phyloP scores from a whole-genome alignment of 2,329 filamentous ascomycete species.

The Colletotrichum limetticola region DNA sequence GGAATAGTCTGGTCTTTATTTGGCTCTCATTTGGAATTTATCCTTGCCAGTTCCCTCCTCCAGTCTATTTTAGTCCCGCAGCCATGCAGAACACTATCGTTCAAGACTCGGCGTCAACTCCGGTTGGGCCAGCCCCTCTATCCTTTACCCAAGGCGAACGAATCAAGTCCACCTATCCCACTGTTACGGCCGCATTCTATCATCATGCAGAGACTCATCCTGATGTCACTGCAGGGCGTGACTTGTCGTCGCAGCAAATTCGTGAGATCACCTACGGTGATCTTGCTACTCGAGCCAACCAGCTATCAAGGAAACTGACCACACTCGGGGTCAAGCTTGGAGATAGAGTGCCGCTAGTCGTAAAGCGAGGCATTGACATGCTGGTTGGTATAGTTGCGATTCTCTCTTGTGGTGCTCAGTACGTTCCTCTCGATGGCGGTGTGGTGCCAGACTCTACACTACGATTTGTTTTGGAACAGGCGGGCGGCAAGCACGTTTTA shows the following conservation, averaged over 20 bases:
- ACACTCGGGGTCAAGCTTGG: slow-evolving; percentile 51
- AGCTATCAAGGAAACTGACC: slow-evolving; percentile 52
- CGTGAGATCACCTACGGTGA: slow-evolving; percentile 54
- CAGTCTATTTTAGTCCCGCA: slow-evolving; percentile 28
- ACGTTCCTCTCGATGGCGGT: slow-evolving; percentile 68
- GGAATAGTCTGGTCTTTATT: slow-evolving; percentile 23
- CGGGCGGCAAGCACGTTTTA: slow-evolving; percentile 55
- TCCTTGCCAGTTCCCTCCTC: slow-evolving; percentile 7
- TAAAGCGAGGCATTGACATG: slow-evolving; percentile 66
- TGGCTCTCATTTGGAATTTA: slow-evolving; percentile 25
- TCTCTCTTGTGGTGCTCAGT: slow-evolving; percentile 68
- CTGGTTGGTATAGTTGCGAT: slow-evolving; percentile 66
- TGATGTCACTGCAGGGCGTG: slow-evolving; percentile 50
- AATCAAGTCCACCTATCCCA: slow-evolving; percentile 19
- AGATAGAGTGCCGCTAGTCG: slow-evolving; percentile 63
- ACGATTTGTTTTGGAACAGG: slow-evolving; percentile 59
- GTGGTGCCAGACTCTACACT: slow-evolving; percentile 62
- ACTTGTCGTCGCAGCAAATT: slow-evolving; percentile 41
- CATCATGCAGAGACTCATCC: slow-evolving; percentile 47
- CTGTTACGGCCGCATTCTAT: slow-evolving; percentile 36
- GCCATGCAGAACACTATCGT: slow-evolving; percentile 15
- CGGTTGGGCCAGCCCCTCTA: slow-evolving; percentile 20
- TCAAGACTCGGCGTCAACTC: slow-evolving; percentile 15
- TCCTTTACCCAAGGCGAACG: slow-evolving; percentile 21
- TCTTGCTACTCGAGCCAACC: slow-evolving; percentile 54